Base-by-base conservation (phyloP, 2,329 filamentous ascomycete genomes). In the Knufia fluminis region DNA sequence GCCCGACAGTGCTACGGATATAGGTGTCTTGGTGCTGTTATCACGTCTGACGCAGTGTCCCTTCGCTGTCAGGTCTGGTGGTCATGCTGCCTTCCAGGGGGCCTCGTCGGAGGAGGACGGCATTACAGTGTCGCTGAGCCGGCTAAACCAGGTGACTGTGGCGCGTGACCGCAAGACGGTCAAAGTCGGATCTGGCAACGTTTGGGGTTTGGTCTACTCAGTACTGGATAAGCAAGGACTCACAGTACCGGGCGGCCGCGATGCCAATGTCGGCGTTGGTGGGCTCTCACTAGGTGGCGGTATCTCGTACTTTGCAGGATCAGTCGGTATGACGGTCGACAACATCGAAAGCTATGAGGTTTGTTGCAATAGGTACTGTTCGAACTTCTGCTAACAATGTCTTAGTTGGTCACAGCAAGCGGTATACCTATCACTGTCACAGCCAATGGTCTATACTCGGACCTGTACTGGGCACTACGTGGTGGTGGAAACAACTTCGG, bases 31-130 rank as follows among this genome's bases (percentile, higher is more conserved):
- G 19, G 36, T 46, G 16, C 44, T 46, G n/a, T 6, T 46, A 4
- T 33, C 44, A n/a, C 44, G 44, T 12, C 44, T 46, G 14, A 62
- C 59, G 4, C 45, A 50, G 1, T 68, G 66, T 20, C 59, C 61
- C 0, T 80, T 81, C 54, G 76, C 77, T 4, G 62, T 78, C 55
- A 75, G 76, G 55, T 74, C 73, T 4, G 78, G 77, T 26, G 78
- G 78, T 1, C 77, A 80, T 61, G 75, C 73, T 49, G 72, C 75
- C 2, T 77, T 77, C 56, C 66, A 72, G n/a, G 71, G 72, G 53
- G 73, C 71, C 35, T 69, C 76, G 1, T 79, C 72, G 53, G 70
- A 74, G 39, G 61, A 69, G 10, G 69, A 63, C 2, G 66, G 65
- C 7, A 56, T 68, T 33, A 63, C 59, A 6, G 62, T 68, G n/a